Base-by-base conservation (phyloP, 2,329 filamentous ascomycete genomes). In the Calcarisporium arbuscula region DNA sequence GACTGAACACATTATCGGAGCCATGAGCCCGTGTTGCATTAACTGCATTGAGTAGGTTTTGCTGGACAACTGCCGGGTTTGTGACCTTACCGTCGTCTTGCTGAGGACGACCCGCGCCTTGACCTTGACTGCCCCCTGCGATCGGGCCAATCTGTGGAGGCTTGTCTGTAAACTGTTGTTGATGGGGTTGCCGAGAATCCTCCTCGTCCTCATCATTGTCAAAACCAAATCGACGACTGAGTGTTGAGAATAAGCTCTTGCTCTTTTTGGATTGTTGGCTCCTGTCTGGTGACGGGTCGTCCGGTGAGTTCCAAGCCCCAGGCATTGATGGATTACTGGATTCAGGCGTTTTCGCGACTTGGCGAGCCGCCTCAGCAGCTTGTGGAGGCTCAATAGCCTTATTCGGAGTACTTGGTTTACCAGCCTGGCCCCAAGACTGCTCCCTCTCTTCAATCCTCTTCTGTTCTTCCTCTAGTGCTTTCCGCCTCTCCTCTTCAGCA, bases 401-500 rank as follows among this genome's bases (percentile, higher is more conserved):
- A n/a, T 61, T 64, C 27, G 46, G 28, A 17, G 34, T 31, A 28
- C 35, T 40, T 32, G 40, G 20, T 12, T 20, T 41, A 28, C 34
- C 21, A 32, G 39, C 39, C 22, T 48, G 46, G 8, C 52, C 49
- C 60, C 69, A 72, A 29, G 67, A 58, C 42, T 64, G 57, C 41
- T 75, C 65, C 3, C 59, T 60, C 43, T 75, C 72, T 50, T 77
- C 72, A 16, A 88, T 77, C 21, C 70, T 71, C 51, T 77, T 74
- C 44, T 82, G 76, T 51, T 94, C 86, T 30, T 77, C 75, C 42
- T 85, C 82, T 6, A 88, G 58, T 22, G 84, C 79, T 50, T 81
- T 81, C 50, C 82, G 80, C 31, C 85, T 75, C 54, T 87, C 80
- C 49, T 85, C 83, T 52, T 95, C 89, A 0, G 87, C 88, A 44